Evolutionary conservation across 345 rosid genomes (phyloP).

Genomic region (Arabidopsis thaliana): TAIR10.1 NC_003070.9:73501-74000

Average conservation of each 20-base stretch:
- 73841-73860: constrained; percentile 45
- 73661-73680: constrained; percentile 76
- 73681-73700: constrained; percentile 47
- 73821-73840: constrained; percentile 42
- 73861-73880: constrained; percentile 46
- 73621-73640: constrained; percentile 51
- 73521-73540: constrained; percentile 83
- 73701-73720: constrained; percentile 65
- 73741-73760: constrained; percentile 26
- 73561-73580: constrained; percentile 70
- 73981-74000: constrained; percentile 32
- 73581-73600: constrained; percentile 71
- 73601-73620: constrained; percentile 70
- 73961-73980: constrained; percentile 30
- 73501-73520: constrained; percentile 65
- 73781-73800: not conserved
- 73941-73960: constrained; percentile 30
- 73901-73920: constrained; percentile 43
- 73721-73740: constrained; percentile 55
- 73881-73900: constrained; percentile 30
- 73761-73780: not conserved
- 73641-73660: constrained; percentile 79
- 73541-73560: constrained; percentile 68
- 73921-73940: constrained; percentile 16
- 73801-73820: not conserved